These are phyloP conservation scores for Corymbia calophylla DNA, from an alignment of 441 rosid species.

Conservation along the genomic window DNA sequence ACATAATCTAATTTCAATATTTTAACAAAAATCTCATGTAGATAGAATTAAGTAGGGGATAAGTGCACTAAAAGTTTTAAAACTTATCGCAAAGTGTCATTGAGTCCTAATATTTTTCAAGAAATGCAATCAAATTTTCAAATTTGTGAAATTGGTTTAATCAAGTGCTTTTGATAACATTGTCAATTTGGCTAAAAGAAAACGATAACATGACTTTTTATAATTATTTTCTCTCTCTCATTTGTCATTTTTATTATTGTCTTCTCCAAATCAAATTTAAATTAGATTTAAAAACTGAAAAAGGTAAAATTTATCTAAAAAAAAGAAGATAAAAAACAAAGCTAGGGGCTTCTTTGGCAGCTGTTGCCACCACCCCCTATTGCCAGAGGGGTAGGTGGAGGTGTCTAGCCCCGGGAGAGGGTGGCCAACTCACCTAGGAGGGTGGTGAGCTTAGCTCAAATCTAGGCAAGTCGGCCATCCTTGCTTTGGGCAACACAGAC, in stretches of 20 bases:
- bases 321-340: no score
- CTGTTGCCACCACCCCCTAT: not conserved
- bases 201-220: rapidly evolving
- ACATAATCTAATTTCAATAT: not conserved
- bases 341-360: not conserved
- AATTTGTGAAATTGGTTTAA: no score
- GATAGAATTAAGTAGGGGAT: no score
- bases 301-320: no score
- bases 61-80: no score
- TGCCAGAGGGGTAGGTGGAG: not conserved
- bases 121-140: no score
- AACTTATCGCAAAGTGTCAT: not conserved
- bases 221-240: no score
- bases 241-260: no score
- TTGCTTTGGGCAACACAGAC: not conserved
- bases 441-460: not conserved
- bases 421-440: not conserved
- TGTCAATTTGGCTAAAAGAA: not conserved
- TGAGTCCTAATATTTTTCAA: no score
- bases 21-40: not conserved
- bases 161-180: not conserved
- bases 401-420: not conserved
- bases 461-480: rapidly evolving
- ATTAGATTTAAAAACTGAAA: no score
- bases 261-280: not conserved